Conservation (phyloP, 2,329 filamentous ascomycete genomes). For the Penicillium digitatum region DNA sequence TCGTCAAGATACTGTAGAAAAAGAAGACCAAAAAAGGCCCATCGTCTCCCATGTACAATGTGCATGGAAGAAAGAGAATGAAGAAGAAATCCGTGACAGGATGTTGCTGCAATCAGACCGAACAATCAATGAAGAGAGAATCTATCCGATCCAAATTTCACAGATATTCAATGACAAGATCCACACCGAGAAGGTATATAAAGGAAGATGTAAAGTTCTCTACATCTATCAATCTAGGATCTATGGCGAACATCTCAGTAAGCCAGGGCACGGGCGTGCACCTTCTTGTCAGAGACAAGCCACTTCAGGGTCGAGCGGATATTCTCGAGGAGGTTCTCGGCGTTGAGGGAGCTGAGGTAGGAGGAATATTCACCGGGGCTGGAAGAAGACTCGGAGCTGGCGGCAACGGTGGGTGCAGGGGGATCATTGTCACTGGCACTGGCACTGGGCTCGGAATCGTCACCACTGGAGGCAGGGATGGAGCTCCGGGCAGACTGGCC, state of each 20-base stretch:
- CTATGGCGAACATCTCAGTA: constrained; percentile 15
- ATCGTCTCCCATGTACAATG: constrained; percentile 4
- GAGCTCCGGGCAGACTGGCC: constrained; percentile 23
- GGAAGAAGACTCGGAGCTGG: constrained; percentile 6
- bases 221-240: background rate
- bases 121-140: constrained; percentile 5
- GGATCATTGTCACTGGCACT: background rate
- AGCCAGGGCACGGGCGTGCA: constrained; percentile 30
- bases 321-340: constrained; percentile 29
- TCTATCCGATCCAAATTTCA: constrained; percentile 11
- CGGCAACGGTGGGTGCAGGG: background rate
- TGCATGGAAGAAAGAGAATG: constrained; percentile 13
- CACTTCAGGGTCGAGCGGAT: constrained; percentile 32
- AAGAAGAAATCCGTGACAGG: constrained; percentile 5
- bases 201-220: background rate
- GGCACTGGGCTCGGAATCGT: constrained; percentile 4
- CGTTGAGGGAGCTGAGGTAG: constrained; percentile 32
- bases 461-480: constrained; percentile 13
- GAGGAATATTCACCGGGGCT: constrained; percentile 19
- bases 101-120: constrained; percentile 14
- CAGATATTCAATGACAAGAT: background rate
- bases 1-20: constrained; percentile 11
- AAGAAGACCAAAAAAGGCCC: constrained; percentile 3
- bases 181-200: background rate
- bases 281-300: constrained; percentile 32